Percentiles rank a stretch among this genome's conserved stretches.
These are phyloP conservation scores for Serendipita vermifera DNA, from an alignment of 768 basidiomycete genomes.

Conservation along the genomic window DNA sequence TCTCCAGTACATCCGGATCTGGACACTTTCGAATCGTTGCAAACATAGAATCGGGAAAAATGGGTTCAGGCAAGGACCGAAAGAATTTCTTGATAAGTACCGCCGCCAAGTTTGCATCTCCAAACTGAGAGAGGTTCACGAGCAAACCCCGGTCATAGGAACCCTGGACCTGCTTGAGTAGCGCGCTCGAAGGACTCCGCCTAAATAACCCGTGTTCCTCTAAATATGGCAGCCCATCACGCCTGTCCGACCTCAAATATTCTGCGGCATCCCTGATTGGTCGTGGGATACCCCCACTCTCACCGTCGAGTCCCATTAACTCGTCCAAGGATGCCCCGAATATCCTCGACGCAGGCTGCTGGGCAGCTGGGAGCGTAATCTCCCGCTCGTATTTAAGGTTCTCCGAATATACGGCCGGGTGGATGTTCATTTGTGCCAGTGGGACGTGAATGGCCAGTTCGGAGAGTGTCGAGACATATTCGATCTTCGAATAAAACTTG, in stretches of 20 bases:
- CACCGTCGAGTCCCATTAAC: conserved; percentile 71
- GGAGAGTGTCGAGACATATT: conserved; percentile 63
- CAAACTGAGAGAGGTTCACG: conserved; percentile 28
- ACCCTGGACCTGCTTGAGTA: conserved; percentile 62
- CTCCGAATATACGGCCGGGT: conserved; percentile 73
- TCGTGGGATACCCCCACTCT: conserved; percentile 70
- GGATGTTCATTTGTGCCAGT: conserved; percentile 76
- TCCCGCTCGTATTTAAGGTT: conserved; percentile 61
- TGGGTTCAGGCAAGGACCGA: conserved; percentile 61
- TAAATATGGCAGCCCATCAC: conserved; percentile 22
- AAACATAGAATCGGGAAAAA: conserved; percentile 64
- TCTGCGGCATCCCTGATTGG: conserved; percentile 65
- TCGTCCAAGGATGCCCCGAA: conserved; percentile 77
- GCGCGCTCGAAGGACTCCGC: conserved; percentile 57
- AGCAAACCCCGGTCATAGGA: conserved; percentile 67
- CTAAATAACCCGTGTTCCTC: conserved; percentile 71
- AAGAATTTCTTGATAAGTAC: conserved; percentile 79
- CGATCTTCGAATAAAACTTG: conserved; percentile 79
- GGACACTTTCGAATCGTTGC: conserved; percentile 57
- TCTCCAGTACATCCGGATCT: conserved; percentile 43
- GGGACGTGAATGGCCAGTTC: conserved; percentile 66
- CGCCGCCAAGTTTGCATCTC: conserved; percentile 68
- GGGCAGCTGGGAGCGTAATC: conserved; percentile 50
- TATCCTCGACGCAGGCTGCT: conserved; percentile 38
- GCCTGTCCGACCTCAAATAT: conserved; percentile 44